Evolutionary conservation across 2,329 filamentous ascomycete genomes (phyloP).

Genomic region (Alternaria postmessia): DNA sequence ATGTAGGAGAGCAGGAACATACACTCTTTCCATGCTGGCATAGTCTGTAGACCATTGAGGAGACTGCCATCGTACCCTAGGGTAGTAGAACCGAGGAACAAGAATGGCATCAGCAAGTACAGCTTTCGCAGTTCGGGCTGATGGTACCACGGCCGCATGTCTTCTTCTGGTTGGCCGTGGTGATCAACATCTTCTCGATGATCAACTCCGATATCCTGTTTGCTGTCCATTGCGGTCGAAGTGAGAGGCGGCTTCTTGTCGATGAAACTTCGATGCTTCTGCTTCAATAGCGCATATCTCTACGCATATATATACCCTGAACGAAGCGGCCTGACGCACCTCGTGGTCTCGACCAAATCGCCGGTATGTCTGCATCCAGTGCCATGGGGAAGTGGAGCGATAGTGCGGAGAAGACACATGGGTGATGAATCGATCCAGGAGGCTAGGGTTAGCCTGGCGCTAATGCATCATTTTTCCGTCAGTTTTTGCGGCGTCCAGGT

Average conservation of each 20-base stretch:
- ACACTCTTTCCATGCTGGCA: slow-evolving; percentile 19
- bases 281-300: background rate
- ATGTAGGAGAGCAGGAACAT: background rate
- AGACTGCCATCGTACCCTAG: slow-evolving; percentile 53
- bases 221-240: background rate
- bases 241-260: background rate
- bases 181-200: background rate
- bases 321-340: background rate
- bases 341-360: background rate
- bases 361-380: slow-evolving; percentile 9
- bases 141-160: background rate
- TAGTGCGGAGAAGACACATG: slow-evolving; percentile 20
- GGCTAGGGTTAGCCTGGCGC: slow-evolving; percentile 19
- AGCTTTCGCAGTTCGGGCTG: background rate
- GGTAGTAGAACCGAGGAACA: background rate
- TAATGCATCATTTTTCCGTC: slow-evolving; percentile 20
- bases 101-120: background rate
- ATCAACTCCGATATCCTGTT: background rate
- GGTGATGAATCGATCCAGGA: slow-evolving; percentile 33
- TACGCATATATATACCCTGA: background rate
- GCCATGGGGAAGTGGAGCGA: background rate
- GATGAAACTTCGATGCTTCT: background rate
- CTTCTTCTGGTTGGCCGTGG: background rate
- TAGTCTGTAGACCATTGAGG: slow-evolving; percentile 53
- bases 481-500: slow-evolving; percentile 7